Base-by-base conservation (phyloP, 345 rosid genomes). In the Citrus sp. region DNA sequence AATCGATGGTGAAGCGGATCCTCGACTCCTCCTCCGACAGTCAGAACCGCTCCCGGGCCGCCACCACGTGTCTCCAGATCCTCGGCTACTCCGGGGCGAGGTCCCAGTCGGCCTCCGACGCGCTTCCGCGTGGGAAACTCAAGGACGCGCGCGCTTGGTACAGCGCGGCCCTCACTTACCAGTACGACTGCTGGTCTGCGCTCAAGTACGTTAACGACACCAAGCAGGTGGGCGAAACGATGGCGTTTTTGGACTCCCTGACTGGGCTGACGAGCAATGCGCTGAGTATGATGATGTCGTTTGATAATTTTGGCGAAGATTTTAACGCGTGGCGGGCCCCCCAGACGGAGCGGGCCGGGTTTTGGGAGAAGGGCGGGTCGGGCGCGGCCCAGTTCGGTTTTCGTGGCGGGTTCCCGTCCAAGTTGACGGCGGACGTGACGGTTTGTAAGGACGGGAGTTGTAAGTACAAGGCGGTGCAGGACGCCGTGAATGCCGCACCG, bases 141-240 rank as follows among this genome's bases (percentile, higher is more conserved):
- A 92, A 94, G 84, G 94, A 92, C 73, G 94, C 93, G 9, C 87
- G 97, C 0, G 95, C 97, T 2, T 96, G 92, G 95, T 84, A 88
- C 86, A 85, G 88, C 77, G 98, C 99, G 3, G 94, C 97, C 2
- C 75, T 94, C 21, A 80, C 85, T 27, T 91, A 87, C 86, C 94
- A 92, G 79, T 91, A 92, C 88, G 96, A 88, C 54, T 89, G 97
- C 76, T 94, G 92, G 92, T 79, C 88, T 1, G 93, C 83, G 1
- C 82, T 96, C 19, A 92, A 87, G 82, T 91, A 91, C 81, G 92
- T 88, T 3, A 96, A 94, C 81, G 92, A 84, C 72, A 90, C 98
- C 7, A 77, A 77, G 30, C 46, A 65, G 63, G 92, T 80, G 10
- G 77, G 70, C 32, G 71, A 81, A 70, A 88, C 97, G 80, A 91